Evolutionary conservation across 371 early-diverging fungal genomes (phyloP).

Genomic region (Dichotomocladium elegans): DNA sequence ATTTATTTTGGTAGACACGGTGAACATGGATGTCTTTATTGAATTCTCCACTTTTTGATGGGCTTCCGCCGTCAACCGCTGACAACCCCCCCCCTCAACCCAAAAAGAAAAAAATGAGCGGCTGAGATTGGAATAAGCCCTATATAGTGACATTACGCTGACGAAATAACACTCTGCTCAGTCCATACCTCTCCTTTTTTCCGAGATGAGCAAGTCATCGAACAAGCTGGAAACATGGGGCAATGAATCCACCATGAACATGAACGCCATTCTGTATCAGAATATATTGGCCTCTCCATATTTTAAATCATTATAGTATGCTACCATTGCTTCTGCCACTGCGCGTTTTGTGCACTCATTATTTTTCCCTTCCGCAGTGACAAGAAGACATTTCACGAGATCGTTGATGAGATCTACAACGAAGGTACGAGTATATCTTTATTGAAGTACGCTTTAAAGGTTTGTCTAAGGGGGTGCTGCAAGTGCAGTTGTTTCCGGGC

Average conservation of each 20-base stretch:
- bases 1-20: too few relatives aligned
- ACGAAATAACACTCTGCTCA: too few relatives aligned
- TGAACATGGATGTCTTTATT: too few relatives aligned
- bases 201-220: too few relatives aligned
- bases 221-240: slow-evolving; percentile 74
- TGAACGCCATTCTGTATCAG: slow-evolving; percentile 72
- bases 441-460: slow-evolving; percentile 17
- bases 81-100: too few relatives aligned
- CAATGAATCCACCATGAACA: slow-evolving; percentile 80
- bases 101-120: too few relatives aligned
- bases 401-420: slow-evolving; percentile 78
- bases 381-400: slow-evolving; percentile 77
- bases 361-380: slow-evolving; percentile 43
- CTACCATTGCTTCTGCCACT: too few relatives aligned
- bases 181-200: too few relatives aligned
- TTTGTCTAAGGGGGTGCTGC: slow-evolving; percentile 14
- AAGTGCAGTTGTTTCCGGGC: neutral
- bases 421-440: slow-evolving; percentile 50
- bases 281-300: slow-evolving; percentile 72
- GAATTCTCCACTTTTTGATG: too few relatives aligned
- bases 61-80: too few relatives aligned
- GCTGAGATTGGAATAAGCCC: too few relatives aligned
- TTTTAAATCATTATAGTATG: slow-evolving; percentile 67
- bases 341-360: neutral
- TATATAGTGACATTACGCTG: too few relatives aligned